A percentile compares a stretch with the other conserved stretches of the same genome.
phyloP scores from a whole-genome alignment of 2,329 filamentous ascomycete genomes.

The Myriangium duriaei region DNA sequence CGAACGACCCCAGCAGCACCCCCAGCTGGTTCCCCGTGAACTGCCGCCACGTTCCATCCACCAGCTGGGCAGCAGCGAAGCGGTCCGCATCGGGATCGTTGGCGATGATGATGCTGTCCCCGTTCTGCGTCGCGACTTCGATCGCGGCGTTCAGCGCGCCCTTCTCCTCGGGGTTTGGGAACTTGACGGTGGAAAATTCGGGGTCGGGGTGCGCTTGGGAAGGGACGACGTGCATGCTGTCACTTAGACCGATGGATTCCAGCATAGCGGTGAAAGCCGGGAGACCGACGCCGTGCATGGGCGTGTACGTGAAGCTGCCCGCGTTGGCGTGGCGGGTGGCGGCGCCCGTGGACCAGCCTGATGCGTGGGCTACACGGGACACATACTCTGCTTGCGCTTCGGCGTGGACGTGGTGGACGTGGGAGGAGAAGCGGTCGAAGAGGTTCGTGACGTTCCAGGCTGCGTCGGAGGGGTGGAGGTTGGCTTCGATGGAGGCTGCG shows the following conservation, averaged over 20 bases:
- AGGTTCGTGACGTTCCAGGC: conserved; percentile 30
- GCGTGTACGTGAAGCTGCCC: conserved; percentile 30
- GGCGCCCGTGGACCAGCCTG: background rate
- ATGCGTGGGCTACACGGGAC: background rate
- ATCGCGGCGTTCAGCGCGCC: conserved; percentile 50
- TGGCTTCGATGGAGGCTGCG: conserved; percentile 41
- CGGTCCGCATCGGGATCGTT: conserved; percentile 56
- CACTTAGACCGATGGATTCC: conserved; percentile 26
- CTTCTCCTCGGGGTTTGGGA: conserved; percentile 54
- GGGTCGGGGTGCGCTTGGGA: conserved; percentile 47
- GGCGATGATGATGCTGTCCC: conserved; percentile 43
- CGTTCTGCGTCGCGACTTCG: conserved; percentile 38
- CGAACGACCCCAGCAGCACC: conserved; percentile 44
- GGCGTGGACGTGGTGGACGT: conserved; percentile 3
- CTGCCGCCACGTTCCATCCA: conserved; percentile 44
- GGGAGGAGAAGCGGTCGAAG: conserved; percentile 16
- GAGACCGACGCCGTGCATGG: conserved; percentile 45
- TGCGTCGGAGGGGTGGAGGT: conserved; percentile 36
- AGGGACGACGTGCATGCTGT: conserved; percentile 36
- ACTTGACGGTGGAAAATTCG: conserved; percentile 50
- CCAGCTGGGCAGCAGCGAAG: conserved; percentile 47
- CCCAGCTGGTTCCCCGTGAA: conserved; percentile 56
- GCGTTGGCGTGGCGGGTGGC: background rate
- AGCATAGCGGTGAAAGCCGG: conserved; percentile 32
- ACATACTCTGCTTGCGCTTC: conserved; percentile 8